Conservation (phyloP, 2,329 filamentous ascomycete species). For the Ceratocystis cubensis region DNA sequence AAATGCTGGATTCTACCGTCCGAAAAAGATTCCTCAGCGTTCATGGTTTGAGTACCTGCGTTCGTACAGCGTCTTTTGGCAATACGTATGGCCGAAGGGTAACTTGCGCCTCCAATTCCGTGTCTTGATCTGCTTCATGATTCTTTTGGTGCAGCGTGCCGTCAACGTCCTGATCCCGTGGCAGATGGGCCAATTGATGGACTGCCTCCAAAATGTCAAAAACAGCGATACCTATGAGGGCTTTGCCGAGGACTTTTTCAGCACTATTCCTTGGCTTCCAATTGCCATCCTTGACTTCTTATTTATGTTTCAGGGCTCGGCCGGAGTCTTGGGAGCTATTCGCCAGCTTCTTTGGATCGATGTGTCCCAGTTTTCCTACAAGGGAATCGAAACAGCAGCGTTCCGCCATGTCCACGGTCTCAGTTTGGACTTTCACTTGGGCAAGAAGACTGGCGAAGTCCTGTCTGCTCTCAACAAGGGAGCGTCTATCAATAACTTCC, state of each 20-base stretch:
- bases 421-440: slow-evolving; percentile 90
- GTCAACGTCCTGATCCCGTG: slow-evolving; percentile 79
- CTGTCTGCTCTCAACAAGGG: slow-evolving; percentile 93
- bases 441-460: slow-evolving; percentile 93
- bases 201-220: slow-evolving; percentile 47
- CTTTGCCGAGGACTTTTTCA: slow-evolving; percentile 22
- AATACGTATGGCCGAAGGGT: slow-evolving; percentile 90
- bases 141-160: slow-evolving; percentile 67
- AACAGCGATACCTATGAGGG: slow-evolving; percentile 34
- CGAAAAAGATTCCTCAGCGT: slow-evolving; percentile 70
- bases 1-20: slow-evolving; percentile 74
- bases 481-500: slow-evolving; percentile 86
- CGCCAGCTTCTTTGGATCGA: slow-evolving; percentile 88
- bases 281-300: slow-evolving; percentile 36
- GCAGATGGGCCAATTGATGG: slow-evolving; percentile 69
- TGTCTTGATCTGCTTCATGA: slow-evolving; percentile 67
- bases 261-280: slow-evolving; percentile 50
- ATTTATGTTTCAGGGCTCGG: slow-evolving; percentile 62
- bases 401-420: slow-evolving; percentile 96
- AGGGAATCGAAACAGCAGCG: slow-evolving; percentile 81
- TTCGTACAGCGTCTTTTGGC: slow-evolving; percentile 88
- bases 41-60: slow-evolving; percentile 95
- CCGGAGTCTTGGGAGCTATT: slow-evolving; percentile 71
- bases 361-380: slow-evolving; percentile 92
- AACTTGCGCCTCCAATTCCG: slow-evolving; percentile 59